A percentile compares a stretch with the other conserved stretches of the same genome.
These are phyloP conservation scores for Hymenotorrendiella dingleyae DNA, from an alignment of 2,329 filamentous ascomycete genomes.

Conservation along the genomic window DNA sequence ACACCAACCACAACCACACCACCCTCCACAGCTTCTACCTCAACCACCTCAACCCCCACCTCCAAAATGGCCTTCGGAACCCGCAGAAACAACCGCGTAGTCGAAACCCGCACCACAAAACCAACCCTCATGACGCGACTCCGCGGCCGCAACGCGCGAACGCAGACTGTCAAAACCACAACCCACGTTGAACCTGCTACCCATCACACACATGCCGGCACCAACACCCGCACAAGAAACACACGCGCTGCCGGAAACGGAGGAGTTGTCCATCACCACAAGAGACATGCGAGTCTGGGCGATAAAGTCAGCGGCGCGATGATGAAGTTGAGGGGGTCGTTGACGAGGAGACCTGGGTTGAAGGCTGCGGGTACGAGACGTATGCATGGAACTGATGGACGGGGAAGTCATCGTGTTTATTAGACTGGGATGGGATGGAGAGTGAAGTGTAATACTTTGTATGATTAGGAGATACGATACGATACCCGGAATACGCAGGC, in stretches of 20 bases:
- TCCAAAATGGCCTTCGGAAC: slow-evolving; percentile 2
- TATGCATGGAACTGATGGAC: slow-evolving; percentile 70
- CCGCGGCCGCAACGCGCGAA: slow-evolving; percentile 35
- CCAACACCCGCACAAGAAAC: not conserved
- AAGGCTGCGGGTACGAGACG: slow-evolving; percentile 72
- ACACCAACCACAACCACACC: not conserved
- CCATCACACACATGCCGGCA: not conserved
- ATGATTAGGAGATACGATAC: not conserved
- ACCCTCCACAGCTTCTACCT: not conserved
- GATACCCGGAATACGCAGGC: not conserved
- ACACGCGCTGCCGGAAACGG: slow-evolving; percentile 22
- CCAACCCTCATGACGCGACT: slow-evolving; percentile 51
- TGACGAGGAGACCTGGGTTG: slow-evolving; percentile 63
- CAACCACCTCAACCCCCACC: not conserved
- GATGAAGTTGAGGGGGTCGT: slow-evolving; percentile 63
- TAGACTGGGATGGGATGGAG: slow-evolving; percentile 6
- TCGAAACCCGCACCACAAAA: slow-evolving; percentile 34
- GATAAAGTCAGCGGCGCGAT: slow-evolving; percentile 76
- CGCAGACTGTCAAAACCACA: slow-evolving; percentile 26
- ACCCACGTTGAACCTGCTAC: slow-evolving; percentile 20
- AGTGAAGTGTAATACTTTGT: too few relatives aligned
- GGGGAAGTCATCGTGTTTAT: slow-evolving; percentile 40
- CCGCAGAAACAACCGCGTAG: slow-evolving; percentile 31
- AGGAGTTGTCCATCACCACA: slow-evolving; percentile 51
- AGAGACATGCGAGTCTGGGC: slow-evolving; percentile 60